A percentile compares a stretch with the other conserved stretches of the same genome.
Evolutionary conservation across 2,329 filamentous ascomycete genomes (phyloP).

Genomic region (Aspergillus caelatus): DNA sequence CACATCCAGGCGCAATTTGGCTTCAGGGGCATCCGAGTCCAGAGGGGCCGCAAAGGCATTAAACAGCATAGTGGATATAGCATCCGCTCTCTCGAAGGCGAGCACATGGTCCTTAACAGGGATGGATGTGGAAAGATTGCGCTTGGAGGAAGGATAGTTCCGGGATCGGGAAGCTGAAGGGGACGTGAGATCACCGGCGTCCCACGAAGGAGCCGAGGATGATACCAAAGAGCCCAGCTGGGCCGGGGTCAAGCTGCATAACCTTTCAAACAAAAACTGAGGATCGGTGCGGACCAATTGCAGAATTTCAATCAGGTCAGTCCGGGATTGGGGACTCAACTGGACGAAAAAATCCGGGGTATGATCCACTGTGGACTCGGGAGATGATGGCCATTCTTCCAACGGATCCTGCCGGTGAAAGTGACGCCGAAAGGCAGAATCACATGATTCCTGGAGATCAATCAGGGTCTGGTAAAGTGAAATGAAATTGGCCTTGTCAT

Average conservation of each 20-base stretch:
- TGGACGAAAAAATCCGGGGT: conserved; percentile 56
- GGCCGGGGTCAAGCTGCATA: conserved; percentile 72
- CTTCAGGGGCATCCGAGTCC: conserved; percentile 78
- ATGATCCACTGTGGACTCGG: conserved; percentile 41
- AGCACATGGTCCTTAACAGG: conserved; percentile 79
- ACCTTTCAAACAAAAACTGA: conserved; percentile 80
- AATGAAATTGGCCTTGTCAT: conserved; percentile 49
- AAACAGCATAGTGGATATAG: conserved; percentile 80
- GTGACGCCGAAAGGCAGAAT: conserved; percentile 36
- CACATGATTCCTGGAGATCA: conserved; percentile 48
- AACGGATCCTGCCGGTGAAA: conserved; percentile 38
- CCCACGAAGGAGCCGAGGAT: conserved; percentile 76
- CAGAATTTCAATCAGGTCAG: conserved; percentile 77
- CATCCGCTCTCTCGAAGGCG: conserved; percentile 86
- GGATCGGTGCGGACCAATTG: conserved; percentile 82
- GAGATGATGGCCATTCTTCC: conserved; percentile 34
- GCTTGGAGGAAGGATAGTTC: conserved; percentile 51
- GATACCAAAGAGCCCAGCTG: conserved; percentile 78
- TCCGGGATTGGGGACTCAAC: conserved; percentile 73
- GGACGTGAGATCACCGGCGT: conserved; percentile 83
- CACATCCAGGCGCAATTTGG: conserved; percentile 75
- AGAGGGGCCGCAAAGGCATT: conserved; percentile 87
- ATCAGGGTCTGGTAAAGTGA: conserved; percentile 47
- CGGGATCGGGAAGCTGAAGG: conserved; percentile 63
- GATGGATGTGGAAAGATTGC: conserved; percentile 50